These are phyloP conservation scores for Xylaria acuta DNA, from an alignment of 495 filamentous ascomycete genomes.

Conservation along the genomic window DNA sequence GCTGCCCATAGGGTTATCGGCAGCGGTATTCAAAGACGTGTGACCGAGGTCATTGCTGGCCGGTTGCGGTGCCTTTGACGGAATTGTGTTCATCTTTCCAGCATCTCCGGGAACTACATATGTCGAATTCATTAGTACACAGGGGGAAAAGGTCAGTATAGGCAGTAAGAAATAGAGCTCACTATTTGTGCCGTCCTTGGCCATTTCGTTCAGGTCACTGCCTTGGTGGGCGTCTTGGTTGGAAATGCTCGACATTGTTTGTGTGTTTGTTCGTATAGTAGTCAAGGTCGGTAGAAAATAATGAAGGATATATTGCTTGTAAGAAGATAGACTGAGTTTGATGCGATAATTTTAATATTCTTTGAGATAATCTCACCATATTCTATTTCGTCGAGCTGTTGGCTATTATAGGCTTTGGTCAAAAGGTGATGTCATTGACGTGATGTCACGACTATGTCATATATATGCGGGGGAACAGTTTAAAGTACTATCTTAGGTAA, in stretches of 20 bases:
- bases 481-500: too few relatives aligned
- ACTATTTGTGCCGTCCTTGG: constrained; percentile 54
- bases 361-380: background rate
- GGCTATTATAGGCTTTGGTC: background rate
- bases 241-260: constrained; percentile 23
- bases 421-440: constrained; percentile 28
- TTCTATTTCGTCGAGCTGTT: background rate
- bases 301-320: background rate
- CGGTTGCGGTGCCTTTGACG: constrained; percentile 61
- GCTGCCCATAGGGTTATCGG: constrained; percentile 32
- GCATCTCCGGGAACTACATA: constrained; percentile 58
- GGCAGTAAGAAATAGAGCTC: background rate
- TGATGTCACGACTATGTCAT: constrained; percentile 38
- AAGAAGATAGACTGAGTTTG: too few relatives aligned
- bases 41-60: constrained; percentile 39
- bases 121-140: background rate
- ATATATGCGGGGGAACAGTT: background rate
- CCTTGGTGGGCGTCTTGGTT: constrained; percentile 33
- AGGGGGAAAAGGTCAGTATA: background rate
- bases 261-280: constrained; percentile 20
- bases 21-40: constrained; percentile 31
- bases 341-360: background rate
- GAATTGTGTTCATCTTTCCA: constrained; percentile 57
- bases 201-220: constrained; percentile 58
- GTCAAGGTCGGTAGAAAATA: background rate